These are phyloP conservation scores for Acer saccharum DNA, from an alignment of 345 rosid genomes.

Conservation along the genomic window DNA sequence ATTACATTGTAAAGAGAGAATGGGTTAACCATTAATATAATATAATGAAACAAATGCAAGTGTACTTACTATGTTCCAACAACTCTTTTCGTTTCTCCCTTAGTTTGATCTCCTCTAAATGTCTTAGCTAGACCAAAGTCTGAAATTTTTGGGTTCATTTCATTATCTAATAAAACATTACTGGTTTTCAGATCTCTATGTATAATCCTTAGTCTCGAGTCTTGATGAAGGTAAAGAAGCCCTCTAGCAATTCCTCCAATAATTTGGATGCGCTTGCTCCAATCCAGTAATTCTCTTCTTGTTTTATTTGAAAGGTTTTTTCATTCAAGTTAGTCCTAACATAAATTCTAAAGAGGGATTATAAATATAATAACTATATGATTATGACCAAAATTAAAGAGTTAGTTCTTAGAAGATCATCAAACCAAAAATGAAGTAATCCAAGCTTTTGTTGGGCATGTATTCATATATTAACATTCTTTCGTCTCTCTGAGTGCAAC, in stretches of 20 bases:
- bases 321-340: not conserved
- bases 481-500: constrained; percentile 33
- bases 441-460: constrained; percentile 45
- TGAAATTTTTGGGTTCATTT: constrained; percentile 48
- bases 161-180: constrained; percentile 41
- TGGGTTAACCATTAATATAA: not conserved
- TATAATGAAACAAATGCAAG: not conserved
- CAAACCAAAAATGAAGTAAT: constrained; percentile 35
- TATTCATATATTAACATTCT: constrained; percentile 38
- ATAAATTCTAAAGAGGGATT: not conserved
- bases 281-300: constrained; percentile 29
- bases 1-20: not conserved
- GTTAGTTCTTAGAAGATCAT: not conserved
- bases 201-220: constrained; percentile 52
- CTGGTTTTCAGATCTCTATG: constrained; percentile 56
- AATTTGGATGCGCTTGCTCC: constrained; percentile 31
- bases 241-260: constrained; percentile 49
- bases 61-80: constrained; percentile 59
- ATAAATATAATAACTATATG: not conserved
- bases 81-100: constrained; percentile 34
- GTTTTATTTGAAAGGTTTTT: constrained; percentile 18
- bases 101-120: constrained; percentile 31
- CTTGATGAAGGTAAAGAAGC: constrained; percentile 50
- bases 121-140: constrained; percentile 61
- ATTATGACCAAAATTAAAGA: not conserved